Percentiles rank a stretch among this genome's conserved stretches.
These are phyloP conservation scores for Aspergillus carbonarius DNA, from an alignment of 2,329 filamentous ascomycete genomes.

Conservation along the genomic window DNA sequence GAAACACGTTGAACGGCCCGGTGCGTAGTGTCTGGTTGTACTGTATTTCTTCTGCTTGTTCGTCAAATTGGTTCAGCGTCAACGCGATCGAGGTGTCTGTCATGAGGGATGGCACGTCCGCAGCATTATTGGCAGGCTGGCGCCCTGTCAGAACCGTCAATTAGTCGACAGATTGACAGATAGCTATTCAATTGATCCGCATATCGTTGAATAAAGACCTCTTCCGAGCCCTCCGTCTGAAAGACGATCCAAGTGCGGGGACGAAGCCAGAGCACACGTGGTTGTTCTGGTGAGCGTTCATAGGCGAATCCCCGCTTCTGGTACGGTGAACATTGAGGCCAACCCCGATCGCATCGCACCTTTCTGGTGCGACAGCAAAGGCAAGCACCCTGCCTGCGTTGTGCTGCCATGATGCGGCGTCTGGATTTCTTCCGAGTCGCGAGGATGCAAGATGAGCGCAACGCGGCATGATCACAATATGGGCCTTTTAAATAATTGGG, in stretches of 20 bases:
- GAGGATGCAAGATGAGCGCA: neutral
- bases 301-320: neutral
- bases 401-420: neutral
- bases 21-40: neutral
- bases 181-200: neutral
- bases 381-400: neutral
- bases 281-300: neutral
- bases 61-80: neutral
- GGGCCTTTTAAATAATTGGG: neutral
- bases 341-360: slow-evolving; percentile 8
- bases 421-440: neutral
- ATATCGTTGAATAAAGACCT: neutral
- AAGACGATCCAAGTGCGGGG: neutral
- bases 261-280: slow-evolving; percentile 7
- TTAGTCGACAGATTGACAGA: neutral
- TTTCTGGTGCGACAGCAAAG: slow-evolving; percentile 9
- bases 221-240: neutral
- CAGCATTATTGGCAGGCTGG: slow-evolving; percentile 1
- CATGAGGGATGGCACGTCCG: neutral
- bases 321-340: slow-evolving; percentile 6
- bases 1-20: slow-evolving; percentile 3
- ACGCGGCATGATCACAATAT: neutral
- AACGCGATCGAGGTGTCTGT: neutral
- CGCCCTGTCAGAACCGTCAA: neutral
- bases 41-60: neutral